Conservation (phyloP, 2,329 filamentous ascomycete species). For the Pseudocercospora macadamiae region DNA sequence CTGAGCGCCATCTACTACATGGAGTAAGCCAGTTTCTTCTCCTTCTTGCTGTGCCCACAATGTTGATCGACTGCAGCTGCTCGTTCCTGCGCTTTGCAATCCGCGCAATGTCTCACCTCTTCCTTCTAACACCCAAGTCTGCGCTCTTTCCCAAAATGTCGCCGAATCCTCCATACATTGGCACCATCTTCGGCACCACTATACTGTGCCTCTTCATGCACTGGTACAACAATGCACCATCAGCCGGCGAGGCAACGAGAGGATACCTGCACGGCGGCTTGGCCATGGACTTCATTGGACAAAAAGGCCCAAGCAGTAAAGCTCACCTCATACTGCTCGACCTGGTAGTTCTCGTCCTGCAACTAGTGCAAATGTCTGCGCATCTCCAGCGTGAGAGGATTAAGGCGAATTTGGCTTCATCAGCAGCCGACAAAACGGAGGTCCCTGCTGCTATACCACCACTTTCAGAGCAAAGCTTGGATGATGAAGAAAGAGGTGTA, state of each 20-base stretch:
- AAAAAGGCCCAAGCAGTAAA: conserved; percentile 60
- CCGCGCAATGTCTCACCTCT: conserved; percentile 59
- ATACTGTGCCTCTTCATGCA: conserved; percentile 60
- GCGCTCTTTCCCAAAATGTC: conserved; percentile 54
- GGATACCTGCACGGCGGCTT: conserved; percentile 64
- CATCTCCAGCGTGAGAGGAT: conserved; percentile 56
- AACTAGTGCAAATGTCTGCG: conserved; percentile 60
- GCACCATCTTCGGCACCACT: conserved; percentile 58
- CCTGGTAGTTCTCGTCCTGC: conserved; percentile 56
- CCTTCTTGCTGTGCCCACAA: background rate
- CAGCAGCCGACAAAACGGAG: conserved; percentile 28
- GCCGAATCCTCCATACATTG: conserved; percentile 55
- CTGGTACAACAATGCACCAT: conserved; percentile 43
- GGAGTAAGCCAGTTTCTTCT: conserved; percentile 53
- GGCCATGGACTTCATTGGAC: conserved; percentile 67
- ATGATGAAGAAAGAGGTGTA: conserved; percentile 63
- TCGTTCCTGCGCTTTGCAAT: conserved; percentile 59
- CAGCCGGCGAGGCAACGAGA: conserved; percentile 51
- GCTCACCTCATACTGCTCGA: conserved; percentile 58
- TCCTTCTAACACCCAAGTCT: conserved; percentile 63
- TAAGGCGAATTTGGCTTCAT: conserved; percentile 37
- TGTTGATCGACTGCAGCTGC: conserved; percentile 45
- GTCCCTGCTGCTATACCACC: conserved; percentile 14
- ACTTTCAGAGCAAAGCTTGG: conserved; percentile 55
- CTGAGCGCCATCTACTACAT: conserved; percentile 65